phyloP scores from a whole-genome alignment of 2,329 filamentous ascomycete genomes.

The Botrytis deweyae region DNA sequence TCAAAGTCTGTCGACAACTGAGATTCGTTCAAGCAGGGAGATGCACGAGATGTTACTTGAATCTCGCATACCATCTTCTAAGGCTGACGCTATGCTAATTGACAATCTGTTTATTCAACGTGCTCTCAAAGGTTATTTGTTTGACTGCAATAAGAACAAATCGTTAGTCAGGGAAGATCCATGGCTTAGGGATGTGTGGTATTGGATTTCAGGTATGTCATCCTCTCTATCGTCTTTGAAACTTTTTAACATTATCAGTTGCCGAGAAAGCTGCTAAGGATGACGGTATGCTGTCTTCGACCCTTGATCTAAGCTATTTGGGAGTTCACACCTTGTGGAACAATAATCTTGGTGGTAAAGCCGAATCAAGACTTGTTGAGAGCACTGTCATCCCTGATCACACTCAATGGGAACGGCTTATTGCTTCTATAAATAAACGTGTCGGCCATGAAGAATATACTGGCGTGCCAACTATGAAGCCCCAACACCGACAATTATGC shows the following conservation, averaged over 20 bases:
- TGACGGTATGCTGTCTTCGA: constrained; percentile 67
- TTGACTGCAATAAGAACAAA: constrained; percentile 64
- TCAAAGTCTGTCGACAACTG: constrained; percentile 8
- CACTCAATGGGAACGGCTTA: constrained; percentile 58
- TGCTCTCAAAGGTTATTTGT: constrained; percentile 61
- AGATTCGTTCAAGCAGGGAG: constrained; percentile 50
- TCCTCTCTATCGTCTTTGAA: background rate
- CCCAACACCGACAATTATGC: constrained; percentile 71
- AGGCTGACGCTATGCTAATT: constrained; percentile 27
- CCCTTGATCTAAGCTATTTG: constrained; percentile 72
- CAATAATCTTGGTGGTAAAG: constrained; percentile 61
- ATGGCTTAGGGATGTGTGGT: constrained; percentile 78
- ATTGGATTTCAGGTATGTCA: constrained; percentile 65
- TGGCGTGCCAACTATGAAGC: constrained; percentile 61
- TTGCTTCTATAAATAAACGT: constrained; percentile 63
- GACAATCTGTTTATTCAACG: constrained; percentile 59
- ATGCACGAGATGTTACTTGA: constrained; percentile 53
- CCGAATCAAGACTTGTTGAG: constrained; percentile 49
- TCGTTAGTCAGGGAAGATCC: constrained; percentile 68
- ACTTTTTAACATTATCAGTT: constrained; percentile 42
- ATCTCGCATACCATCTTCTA: constrained; percentile 39
- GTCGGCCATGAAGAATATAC: constrained; percentile 62
- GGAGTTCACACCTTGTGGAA: constrained; percentile 73
- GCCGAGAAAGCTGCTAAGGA: constrained; percentile 63
- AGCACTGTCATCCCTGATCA: constrained; percentile 46